Conservation (phyloP, 2,329 filamentous ascomycete species). For the Teratosphaeriaceae sp. region DNA sequence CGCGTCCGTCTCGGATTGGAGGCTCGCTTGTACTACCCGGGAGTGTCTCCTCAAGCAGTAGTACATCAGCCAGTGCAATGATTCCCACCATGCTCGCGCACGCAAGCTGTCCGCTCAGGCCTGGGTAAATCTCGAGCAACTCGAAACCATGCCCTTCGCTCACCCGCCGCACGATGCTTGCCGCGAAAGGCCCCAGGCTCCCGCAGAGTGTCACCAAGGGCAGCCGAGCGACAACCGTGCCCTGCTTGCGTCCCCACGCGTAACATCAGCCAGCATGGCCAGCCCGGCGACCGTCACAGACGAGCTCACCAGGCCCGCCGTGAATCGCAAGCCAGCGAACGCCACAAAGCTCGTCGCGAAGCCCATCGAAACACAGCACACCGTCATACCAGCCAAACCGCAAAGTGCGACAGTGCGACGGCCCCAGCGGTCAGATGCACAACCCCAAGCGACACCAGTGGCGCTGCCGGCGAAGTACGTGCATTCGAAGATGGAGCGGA, state of each 20-base stretch:
- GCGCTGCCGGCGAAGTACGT: slow-evolving; percentile 43
- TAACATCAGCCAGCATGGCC: slow-evolving; percentile 41
- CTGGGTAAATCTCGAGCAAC: slow-evolving; percentile 38
- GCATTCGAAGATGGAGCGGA: slow-evolving; percentile 43
- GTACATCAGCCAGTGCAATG: slow-evolving; percentile 34
- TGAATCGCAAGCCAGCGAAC: slow-evolving; percentile 38
- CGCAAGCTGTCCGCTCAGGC: slow-evolving; percentile 38
- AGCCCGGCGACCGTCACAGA: slow-evolving; percentile 39
- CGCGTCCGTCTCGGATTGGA: slow-evolving; percentile 6
- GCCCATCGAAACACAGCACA: slow-evolving; percentile 42
- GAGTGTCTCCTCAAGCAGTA: slow-evolving; percentile 35
- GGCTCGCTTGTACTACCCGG: slow-evolving; percentile 1
- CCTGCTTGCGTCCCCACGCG: slow-evolving; percentile 20
- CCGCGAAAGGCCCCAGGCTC: slow-evolving; percentile 39
- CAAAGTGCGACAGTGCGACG: slow-evolving; percentile 38
- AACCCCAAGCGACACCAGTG: slow-evolving; percentile 40
- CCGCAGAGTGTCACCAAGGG: slow-evolving; percentile 41
- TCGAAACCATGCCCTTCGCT: slow-evolving; percentile 31
- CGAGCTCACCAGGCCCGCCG: slow-evolving; percentile 39
- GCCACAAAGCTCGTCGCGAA: slow-evolving; percentile 38
- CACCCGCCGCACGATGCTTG: slow-evolving; percentile 37
- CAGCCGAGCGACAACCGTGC: slow-evolving; percentile 37
- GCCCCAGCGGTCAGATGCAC: slow-evolving; percentile 37
- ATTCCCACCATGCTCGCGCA: slow-evolving; percentile 36
- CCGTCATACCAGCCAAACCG: slow-evolving; percentile 37